Conservation (phyloP, 2,329 filamentous ascomycete genomes). For the Beauveria australis region DNA sequence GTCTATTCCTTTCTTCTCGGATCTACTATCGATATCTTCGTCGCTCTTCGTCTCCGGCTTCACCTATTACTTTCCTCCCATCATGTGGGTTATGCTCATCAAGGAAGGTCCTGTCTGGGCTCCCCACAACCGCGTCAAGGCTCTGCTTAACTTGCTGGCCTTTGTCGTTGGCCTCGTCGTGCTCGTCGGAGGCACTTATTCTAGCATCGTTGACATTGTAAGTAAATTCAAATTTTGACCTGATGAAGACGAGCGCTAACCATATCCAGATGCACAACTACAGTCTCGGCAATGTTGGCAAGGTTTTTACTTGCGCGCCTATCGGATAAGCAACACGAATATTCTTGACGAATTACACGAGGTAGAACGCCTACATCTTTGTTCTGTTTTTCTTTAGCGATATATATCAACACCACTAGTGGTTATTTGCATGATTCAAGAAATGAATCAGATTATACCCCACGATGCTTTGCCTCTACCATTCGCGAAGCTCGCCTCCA, state of each 20-base stretch:
- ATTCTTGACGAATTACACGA: not conserved
- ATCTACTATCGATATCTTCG: constrained; percentile 50
- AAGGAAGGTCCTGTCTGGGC: constrained; percentile 23
- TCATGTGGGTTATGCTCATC: constrained; percentile 36
- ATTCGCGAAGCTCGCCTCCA: constrained; percentile 59
- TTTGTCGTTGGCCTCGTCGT: constrained; percentile 25
- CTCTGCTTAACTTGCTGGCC: constrained; percentile 19
- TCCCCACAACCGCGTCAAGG: constrained; percentile 21
- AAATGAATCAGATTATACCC: not conserved
- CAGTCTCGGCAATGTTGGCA: constrained; percentile 18
- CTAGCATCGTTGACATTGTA: constrained; percentile 25
- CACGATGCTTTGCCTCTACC: constrained; percentile 35
- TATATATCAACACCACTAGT: not conserved
- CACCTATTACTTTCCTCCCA: constrained; percentile 34
- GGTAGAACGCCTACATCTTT: not conserved
- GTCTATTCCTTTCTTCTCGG: constrained; percentile 64
- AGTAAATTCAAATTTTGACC: constrained; percentile 7
- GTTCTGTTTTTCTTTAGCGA: not conserved
- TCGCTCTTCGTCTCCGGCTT: constrained; percentile 41
- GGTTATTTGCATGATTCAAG: not conserved
- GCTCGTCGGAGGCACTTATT: constrained; percentile 26
- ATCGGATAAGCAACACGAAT: not conserved
- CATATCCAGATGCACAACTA: constrained; percentile 18
- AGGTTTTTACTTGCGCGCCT: constrained; percentile 22
- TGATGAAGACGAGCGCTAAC: constrained; percentile 9